Evolutionary conservation across 345 rosid species (phyloP), one percentile per base, ranked within the genome.

Genomic region (Linum lewisii): DNA sequence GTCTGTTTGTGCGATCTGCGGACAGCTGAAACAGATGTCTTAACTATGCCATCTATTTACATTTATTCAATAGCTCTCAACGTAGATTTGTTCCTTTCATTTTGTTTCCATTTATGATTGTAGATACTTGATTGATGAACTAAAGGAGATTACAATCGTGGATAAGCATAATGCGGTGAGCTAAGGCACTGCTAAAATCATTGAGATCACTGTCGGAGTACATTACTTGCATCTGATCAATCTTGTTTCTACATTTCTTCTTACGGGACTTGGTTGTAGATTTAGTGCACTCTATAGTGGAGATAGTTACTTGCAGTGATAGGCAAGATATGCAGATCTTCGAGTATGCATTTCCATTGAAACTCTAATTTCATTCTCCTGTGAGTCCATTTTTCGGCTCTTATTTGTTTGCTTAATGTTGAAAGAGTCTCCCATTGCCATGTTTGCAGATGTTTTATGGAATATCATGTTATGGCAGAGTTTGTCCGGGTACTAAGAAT

Each of bases 221-320:
- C 38, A 34, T 53, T 62, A 24, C 62, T 22, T 24, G 53, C 52
- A 51, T 32, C 62, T 65, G 20, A 47, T 44, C 32, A 47, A 60
- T 34, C 49, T 60, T 36, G 7, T 50, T 32, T 67, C 38, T 34
- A 34, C 38, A 6, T 11, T n/a, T 34, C 42, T 69, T 24, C 11
- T 9, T 62, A 22, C 74, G 79, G 84, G 81, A 81, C 38, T 51
- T 69, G 60, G 78, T 76, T 29, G 61, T 81, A 38, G 86, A 84
- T 66, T 69, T 81, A 14, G 73, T 82, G 42, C 86, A 82, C 60
- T 77, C 88, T 52, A 73, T 81, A 6, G 84, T 81, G 56, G 92
- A 82, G 77, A 80, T 79, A 32, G 86, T 81, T 63, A 79, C 84
- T 18, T 85, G 82, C 42, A 84, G 84, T 5, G 81, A 82, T 69